Evolutionary conservation across 768 basidiomycete genomes (phyloP).

Genomic region (Mycena galericulata): DNA sequence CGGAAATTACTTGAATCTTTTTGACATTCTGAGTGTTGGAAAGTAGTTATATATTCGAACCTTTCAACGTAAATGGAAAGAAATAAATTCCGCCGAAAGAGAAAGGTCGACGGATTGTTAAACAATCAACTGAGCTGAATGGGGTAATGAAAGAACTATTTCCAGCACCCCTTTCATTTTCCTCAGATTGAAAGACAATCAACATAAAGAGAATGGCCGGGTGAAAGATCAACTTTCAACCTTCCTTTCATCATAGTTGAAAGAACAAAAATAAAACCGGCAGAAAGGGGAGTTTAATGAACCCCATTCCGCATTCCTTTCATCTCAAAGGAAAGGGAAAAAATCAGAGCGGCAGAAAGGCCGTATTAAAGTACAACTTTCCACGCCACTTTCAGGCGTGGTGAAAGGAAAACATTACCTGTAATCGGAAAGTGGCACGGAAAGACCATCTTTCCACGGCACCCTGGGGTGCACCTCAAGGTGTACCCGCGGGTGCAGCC

Average conservation of each 20-base stretch:
- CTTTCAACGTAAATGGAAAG: background rate
- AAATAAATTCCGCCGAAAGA: background rate
- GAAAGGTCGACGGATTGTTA: background rate
- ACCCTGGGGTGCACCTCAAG: background rate
- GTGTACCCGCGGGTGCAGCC: background rate
- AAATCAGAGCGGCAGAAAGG: background rate
- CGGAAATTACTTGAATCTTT: background rate
- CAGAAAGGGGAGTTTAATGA: background rate
- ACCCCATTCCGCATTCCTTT: background rate
- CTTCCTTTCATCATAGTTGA: background rate
- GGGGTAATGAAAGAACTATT: background rate
- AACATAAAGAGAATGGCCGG: constrained; percentile 1
- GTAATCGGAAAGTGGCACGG: background rate
- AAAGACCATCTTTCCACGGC: background rate
- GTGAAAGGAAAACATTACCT: background rate
- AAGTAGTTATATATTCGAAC: background rate
- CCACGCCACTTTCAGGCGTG: background rate
- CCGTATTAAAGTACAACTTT: background rate
- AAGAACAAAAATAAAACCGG: background rate
- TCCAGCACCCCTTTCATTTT: background rate
- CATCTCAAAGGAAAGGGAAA: background rate
- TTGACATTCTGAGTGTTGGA: background rate
- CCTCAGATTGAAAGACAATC: background rate
- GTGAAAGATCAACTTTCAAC: background rate
- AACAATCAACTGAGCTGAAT: background rate